phyloP scores from a whole-genome alignment of 225 moss, liverwort and hornwort genomes.

The Polytrichum commune region DNA sequence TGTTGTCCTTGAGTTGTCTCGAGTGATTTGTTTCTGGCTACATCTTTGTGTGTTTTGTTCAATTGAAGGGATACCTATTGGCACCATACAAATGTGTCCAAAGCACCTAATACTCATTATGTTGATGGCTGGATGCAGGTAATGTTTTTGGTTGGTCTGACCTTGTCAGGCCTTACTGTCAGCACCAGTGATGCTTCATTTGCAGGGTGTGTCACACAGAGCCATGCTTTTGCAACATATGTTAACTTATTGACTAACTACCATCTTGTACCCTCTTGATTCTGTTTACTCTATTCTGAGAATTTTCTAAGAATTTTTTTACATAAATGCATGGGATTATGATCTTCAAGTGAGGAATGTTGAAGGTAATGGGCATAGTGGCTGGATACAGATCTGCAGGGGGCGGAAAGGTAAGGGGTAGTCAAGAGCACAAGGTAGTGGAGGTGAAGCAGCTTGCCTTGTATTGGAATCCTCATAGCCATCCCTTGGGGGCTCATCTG shows the following conservation, averaged over 20 bases:
- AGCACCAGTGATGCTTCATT: conserved; percentile 83
- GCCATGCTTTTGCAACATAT: not conserved
- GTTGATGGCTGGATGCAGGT: conserved; percentile 50
- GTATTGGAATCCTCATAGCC: conserved; percentile 80
- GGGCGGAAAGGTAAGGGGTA: conserved; percentile 51
- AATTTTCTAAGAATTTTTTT: too few relatives aligned
- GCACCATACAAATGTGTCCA: too few relatives aligned
- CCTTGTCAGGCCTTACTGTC: conserved; percentile 68
- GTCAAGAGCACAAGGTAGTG: conserved; percentile 82
- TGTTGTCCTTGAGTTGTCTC: too few relatives aligned
- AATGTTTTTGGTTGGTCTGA: conserved; percentile 74
- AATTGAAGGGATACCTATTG: too few relatives aligned
- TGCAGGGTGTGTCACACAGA: conserved; percentile 55
- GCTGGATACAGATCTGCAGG: conserved; percentile 50
- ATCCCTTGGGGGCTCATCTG: conserved; percentile 49
- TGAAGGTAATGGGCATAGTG: not conserved
- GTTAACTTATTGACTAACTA: too few relatives aligned
- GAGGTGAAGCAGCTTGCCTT: conserved; percentile 74
- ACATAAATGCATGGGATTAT: too few relatives aligned
- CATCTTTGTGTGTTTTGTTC: too few relatives aligned
- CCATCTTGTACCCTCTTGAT: too few relatives aligned
- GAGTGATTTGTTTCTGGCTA: too few relatives aligned
- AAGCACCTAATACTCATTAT: too few relatives aligned
- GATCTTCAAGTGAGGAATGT: too few relatives aligned
- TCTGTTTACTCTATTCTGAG: too few relatives aligned